Evolutionary conservation across 768 basidiomycete species (phyloP), one percentile per base, ranked within the genome.

Genomic region (Mycena indigotica): DNA sequence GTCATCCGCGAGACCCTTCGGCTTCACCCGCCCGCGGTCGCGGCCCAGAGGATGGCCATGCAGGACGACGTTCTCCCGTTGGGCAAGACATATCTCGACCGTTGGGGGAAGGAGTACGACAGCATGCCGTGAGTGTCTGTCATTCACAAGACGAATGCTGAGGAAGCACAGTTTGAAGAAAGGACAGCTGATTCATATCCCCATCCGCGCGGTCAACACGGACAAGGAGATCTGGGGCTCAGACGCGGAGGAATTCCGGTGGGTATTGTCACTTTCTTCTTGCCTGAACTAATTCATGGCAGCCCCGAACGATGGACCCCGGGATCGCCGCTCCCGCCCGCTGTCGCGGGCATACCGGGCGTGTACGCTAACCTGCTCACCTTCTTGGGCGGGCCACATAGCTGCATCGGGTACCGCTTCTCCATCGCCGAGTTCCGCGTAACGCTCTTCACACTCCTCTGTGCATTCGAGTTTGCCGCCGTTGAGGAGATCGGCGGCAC

Each of bases 361-460:
- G 75, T 88, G 0, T 87, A 81, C 80, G 77, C 81, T 6, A 79
- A 86, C 63, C 65, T 84, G 60, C 63, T 88, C 28, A 79, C 83
- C 0, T 90, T 90, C 76, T 62, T 86, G 2, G 84, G 84, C 24
- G 88, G 57, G 2, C 84, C 86, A 17, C 78, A 80, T 19, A 78
- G 83, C 1, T 90, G 88, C 58, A 87, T 89, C 28, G 86, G 86
- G 0, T 88, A 81, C 66, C 80, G 84, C 2, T 88, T 89, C 65
- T 76, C 87, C n/a, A 67, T 88, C 17, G 72, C 80, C 15, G 85
- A 86, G 83, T 84, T 56, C 66, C 79, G 79, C 53, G 76, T 71
- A 3, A 58, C 78, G 2, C 49, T 80, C 13, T 80, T 78, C 45
- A 65, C 69, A 0, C 70, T 80, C 8, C 49, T 79, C 24, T 73